phyloP scores from a whole-genome alignment of 2,329 filamentous ascomycete species.

The Neofusicoccum sp. region DNA sequence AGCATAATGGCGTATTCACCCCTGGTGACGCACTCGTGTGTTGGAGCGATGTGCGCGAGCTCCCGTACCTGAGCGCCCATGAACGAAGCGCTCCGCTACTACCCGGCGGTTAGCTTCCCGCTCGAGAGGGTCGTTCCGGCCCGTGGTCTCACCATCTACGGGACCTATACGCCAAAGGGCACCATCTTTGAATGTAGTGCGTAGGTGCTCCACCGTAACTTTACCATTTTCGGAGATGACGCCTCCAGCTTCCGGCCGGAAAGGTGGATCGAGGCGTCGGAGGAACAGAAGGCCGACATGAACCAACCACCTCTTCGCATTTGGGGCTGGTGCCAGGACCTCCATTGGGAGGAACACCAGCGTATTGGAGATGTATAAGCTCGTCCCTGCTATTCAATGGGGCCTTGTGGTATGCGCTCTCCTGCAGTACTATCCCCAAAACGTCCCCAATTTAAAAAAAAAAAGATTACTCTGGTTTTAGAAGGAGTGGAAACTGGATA shows the following conservation, averaged over 20 bases:
- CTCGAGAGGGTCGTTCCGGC: conserved; percentile 55
- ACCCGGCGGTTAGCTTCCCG: conserved; percentile 52
- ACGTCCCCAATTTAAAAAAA: neutral
- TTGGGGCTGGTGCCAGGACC: conserved; percentile 41
- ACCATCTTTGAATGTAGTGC: conserved; percentile 14
- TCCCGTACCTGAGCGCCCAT: conserved; percentile 54
- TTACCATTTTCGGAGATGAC: conserved; percentile 3
- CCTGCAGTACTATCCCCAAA: neutral
- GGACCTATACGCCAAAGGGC: neutral
- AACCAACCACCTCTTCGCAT: conserved; percentile 34
- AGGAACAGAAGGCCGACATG: conserved; percentile 34
- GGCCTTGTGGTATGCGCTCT: conserved; percentile 27
- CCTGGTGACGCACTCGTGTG: conserved; percentile 26
- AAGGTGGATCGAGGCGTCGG: conserved; percentile 25
- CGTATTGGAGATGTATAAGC: conserved; percentile 40
- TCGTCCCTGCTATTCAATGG: conserved; percentile 35
- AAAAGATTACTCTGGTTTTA: conserved; percentile 1
- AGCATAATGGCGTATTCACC: conserved; percentile 28
- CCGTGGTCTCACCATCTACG: conserved; percentile 34
- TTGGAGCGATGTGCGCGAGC: conserved; percentile 3
- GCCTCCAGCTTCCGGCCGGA: conserved; percentile 9
- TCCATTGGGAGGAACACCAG: conserved; percentile 42
- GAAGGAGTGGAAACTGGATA: conserved; percentile 20
- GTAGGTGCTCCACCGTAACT: conserved; percentile 15
- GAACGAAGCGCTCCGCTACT: conserved; percentile 54